These are phyloP conservation scores for Debaryomycetaceae sp. DNA, from an alignment of 1,139 yeast genomes.

Conservation along the genomic window DNA sequence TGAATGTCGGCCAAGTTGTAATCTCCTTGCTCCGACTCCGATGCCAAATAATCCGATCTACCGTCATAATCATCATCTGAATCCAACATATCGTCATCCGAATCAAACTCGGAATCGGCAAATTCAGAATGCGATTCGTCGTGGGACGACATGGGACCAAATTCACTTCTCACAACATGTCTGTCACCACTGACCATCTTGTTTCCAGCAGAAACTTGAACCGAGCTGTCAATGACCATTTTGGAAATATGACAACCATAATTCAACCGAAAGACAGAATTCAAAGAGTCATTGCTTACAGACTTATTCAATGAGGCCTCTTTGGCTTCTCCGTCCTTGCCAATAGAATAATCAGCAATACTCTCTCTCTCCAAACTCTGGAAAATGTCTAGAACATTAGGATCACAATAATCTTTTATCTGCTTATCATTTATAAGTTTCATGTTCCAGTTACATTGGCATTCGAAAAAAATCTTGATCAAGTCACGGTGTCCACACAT, in stretches of 20 bases:
- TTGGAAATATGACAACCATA: constrained; percentile 42
- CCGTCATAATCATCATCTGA: constrained; percentile 19
- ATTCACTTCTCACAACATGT: constrained; percentile 10
- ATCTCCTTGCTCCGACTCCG: constrained; percentile 7
- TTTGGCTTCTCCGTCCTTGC: constrained; percentile 4
- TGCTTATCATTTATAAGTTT: constrained; percentile 57
- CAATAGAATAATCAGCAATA: constrained; percentile 10
- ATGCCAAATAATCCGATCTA: constrained; percentile 19
- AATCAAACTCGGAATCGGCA: constrained; percentile 43
- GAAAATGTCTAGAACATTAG: constrained; percentile 60
- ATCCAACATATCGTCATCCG: constrained; percentile 26
- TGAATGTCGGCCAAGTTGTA: constrained; percentile 8
- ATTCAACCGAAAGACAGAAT: constrained; percentile 36
- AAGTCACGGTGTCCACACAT: constrained; percentile 66
- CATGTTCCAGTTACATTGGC: constrained; percentile 61
- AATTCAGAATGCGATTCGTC: constrained; percentile 21
- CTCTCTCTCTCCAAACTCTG: constrained; percentile 20
- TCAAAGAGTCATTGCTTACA: constrained; percentile 36
- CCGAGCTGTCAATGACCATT: constrained; percentile 30
- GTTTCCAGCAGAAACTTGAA: constrained; percentile 6
- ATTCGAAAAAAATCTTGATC: constrained; percentile 53
- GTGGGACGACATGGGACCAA: constrained; percentile 5
- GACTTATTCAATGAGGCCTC: constrained; percentile 25
- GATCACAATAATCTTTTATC: constrained; percentile 55
- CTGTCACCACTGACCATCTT: constrained; percentile 10